Evolutionary conservation across 768 basidiomycete species (phyloP), one percentile per base, ranked within the genome.

Genomic region (Suillus cothurnatus): DNA sequence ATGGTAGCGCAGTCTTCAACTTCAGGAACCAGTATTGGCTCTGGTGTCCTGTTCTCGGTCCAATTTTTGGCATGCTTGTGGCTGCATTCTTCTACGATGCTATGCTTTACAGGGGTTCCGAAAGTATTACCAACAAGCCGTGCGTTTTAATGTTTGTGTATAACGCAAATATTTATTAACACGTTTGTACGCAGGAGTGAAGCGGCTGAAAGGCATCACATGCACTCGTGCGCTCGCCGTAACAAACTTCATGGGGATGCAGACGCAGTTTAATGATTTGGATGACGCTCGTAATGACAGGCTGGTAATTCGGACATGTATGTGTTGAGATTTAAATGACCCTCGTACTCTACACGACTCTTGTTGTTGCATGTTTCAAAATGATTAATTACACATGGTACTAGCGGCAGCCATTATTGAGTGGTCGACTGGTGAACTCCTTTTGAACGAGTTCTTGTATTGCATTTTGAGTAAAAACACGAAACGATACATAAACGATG

Each of bases 21-120:
- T 72, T 65, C 64, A 63, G 69, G 64, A 84, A 80, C 69, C 86
- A 89, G 64, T 89, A 88, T 71, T 89, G 87, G 87, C 68, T 89
- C 34, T 89, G 88, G 87, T 83, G 83, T 65, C 85, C 86, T 3
- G 74, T 88, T 49, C 74, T 86, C 38, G 85, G 77, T 2, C 84
- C 88, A 7, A 81, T 88, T 69, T 64, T 82, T 34, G 87, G 88
- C 39, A 85, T 78, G 14, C 76, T 83, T 61, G 74, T 77, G 23
- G 88, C 84, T 7, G 75, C 79, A 0, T 73, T 84, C 52, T 64
- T 87, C 34, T 89, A 89, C 69, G 88, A 89, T 70, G 56, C 75
- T 1, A 76, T 86, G 70, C 68, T 88, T 57, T 87, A 81, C 75
- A 78, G 77, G 4, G 86, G 84, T 19, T 72, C 80, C 3, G 86